Base-by-base conservation (phyloP, 2,329 filamentous ascomycete genomes). In the Passalora sequoiae region DNA sequence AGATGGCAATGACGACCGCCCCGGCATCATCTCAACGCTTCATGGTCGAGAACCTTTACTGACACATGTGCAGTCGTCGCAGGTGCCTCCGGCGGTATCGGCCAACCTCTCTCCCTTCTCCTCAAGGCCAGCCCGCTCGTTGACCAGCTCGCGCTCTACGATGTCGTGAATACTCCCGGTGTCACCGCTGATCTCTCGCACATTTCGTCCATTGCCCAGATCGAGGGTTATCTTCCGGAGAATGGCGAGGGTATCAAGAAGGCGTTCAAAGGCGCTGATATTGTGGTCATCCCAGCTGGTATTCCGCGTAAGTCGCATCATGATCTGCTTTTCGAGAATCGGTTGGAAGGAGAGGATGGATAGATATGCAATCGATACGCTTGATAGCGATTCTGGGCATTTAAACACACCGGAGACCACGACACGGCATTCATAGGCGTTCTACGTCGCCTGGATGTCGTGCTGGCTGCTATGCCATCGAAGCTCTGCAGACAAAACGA, bases 161-260 rank as follows among this genome's bases (percentile, higher is more conserved):
- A 98, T 94, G 89, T 98, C 57, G 91, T 97, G 71, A 96, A 97
- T 80, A 94, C 89, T 38, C 89, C 89, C 60, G 92, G 92, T 71
- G 92, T 98, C 65, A 87, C 89, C 55, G 83, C 91, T 63, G 92
- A 98, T 69, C 82, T 98, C 49, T 96, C 89, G 49, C 92, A 98
- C 78, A 97, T 98, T 72, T 95, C 91, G 48, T 87, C 89, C 51
- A 78, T 80, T 59, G 91, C 92, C 56, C 88, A 85, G 78, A 80
- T 91, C 59, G 82, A 82, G 48, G 91, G 91, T 67, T 94, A 84
- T 74, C 82, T 97, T 47, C 91, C 91, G 58, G 79, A 81, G 67
- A 82, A 94, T 56, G 50, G 48, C 41, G 77, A 83, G 57, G 91
- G 91, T 58, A 78, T 89, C 63, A 89, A 94, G 77, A 68, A 81